Evolutionary conservation across 2,329 filamentous ascomycete species (phyloP).

Genomic region (Fusarium pseudoanthophilum): DNA sequence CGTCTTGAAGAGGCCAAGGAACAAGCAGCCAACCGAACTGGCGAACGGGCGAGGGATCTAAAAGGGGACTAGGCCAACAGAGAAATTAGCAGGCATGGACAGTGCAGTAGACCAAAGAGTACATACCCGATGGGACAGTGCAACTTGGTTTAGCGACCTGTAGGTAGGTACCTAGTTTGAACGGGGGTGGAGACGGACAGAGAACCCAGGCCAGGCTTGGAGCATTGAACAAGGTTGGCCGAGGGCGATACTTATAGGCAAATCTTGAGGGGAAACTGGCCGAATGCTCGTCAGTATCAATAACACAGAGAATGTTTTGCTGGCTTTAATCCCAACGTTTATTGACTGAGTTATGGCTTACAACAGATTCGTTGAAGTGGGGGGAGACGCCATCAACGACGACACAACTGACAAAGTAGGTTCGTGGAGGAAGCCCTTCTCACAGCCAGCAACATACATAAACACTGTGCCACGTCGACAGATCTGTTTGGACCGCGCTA

Average conservation of each 20-base stretch:
- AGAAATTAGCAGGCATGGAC: constrained; percentile 41
- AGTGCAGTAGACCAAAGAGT: constrained; percentile 15
- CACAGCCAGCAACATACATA: not conserved
- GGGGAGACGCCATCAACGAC: not conserved
- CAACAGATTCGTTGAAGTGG: not conserved
- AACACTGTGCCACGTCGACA: constrained; percentile 29
- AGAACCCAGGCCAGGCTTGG: not conserved
- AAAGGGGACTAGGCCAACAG: constrained; percentile 27
- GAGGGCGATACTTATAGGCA: not conserved
- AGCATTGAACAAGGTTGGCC: constrained; percentile 1
- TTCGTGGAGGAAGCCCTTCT: not conserved
- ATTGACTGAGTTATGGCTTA: not conserved
- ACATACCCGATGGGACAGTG: constrained; percentile 2
- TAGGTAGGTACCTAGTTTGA: not conserved
- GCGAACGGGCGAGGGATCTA: constrained; percentile 28
- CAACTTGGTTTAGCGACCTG: not conserved
- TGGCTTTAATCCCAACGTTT: not conserved
- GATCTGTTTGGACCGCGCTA: not conserved
- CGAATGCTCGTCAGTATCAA: not conserved
- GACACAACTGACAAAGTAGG: not conserved
- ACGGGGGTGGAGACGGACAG: not conserved
- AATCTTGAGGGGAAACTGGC: not conserved
- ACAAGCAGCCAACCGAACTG: constrained; percentile 24
- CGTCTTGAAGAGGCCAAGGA: constrained; percentile 18
- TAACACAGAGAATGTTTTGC: not conserved